These are phyloP conservation scores for Aureobasidium melanogenum DNA, from an alignment of 2,329 filamentous ascomycete genomes.

Conservation along the genomic window DNA sequence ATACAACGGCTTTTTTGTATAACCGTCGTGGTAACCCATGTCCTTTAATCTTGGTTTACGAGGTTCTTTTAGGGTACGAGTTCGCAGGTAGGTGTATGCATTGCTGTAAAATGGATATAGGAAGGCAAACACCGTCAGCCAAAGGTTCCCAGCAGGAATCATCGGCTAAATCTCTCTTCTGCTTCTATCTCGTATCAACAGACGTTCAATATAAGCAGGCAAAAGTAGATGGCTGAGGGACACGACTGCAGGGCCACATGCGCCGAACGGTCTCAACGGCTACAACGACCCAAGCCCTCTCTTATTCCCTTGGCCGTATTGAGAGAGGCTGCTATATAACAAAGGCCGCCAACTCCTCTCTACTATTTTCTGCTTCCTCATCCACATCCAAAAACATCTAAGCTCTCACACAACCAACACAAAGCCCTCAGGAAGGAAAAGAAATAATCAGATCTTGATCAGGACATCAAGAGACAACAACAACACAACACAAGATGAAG, in stretches of 20 bases:
- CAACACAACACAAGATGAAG: constrained; percentile 8
- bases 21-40: background rate
- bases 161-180: background rate
- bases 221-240: background rate
- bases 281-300: constrained; percentile 8
- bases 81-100: background rate
- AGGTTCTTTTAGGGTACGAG: background rate
- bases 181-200: background rate
- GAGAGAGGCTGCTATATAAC: constrained; percentile 9
- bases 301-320: background rate
- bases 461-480: background rate
- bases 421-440: constrained; percentile 2
- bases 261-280: constrained; percentile 7
- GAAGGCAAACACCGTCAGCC: background rate
- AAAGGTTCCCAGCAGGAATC: background rate
- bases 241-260: background rate
- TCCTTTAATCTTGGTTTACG: constrained; percentile 1
- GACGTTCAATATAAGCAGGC: background rate
- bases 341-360: background rate
- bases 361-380: background rate
- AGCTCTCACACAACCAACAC: background rate
- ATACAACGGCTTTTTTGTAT: constrained; percentile 9
- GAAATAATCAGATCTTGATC: background rate
- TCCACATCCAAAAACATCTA: constrained; percentile 9
- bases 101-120: background rate